phyloP scores from a whole-genome alignment of 805 yeast species.

The Hermanozyma aechmeae region DNA sequence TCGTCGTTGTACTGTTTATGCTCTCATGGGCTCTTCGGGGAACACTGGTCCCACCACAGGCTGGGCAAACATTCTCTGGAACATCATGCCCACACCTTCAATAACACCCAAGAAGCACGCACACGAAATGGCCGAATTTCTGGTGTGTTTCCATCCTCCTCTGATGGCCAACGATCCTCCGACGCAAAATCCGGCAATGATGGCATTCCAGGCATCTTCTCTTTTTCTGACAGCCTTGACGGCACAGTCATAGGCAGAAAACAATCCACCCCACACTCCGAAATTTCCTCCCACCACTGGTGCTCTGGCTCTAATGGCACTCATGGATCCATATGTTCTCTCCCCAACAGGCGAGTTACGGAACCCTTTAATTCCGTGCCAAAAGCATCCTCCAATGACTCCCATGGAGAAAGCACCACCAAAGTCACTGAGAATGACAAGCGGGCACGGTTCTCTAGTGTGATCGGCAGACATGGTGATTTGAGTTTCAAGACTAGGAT shows the following conservation, averaged over 20 bases:
- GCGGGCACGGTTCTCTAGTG: constrained; percentile 98
- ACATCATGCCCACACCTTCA: constrained; percentile 97
- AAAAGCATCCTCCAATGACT: constrained; percentile 94
- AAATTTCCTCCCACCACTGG: constrained; percentile 99
- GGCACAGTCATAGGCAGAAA: constrained; percentile 90
- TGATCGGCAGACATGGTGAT: constrained; percentile 81
- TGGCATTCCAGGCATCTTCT: constrained; percentile 98
- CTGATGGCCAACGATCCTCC: constrained; percentile 97
- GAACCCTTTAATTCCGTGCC: constrained; percentile 99
- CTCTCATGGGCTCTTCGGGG: constrained; percentile 32
- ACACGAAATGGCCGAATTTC: constrained; percentile 95
- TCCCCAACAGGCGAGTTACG: constrained; percentile 97
- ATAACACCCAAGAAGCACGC: constrained; percentile 93
- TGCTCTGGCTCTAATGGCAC: constrained; percentile 91
- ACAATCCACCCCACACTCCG: constrained; percentile 99
- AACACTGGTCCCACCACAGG: constrained; percentile 38
- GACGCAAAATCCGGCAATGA: constrained; percentile 93
- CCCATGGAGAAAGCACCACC: constrained; percentile 99
- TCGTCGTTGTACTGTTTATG: no score
- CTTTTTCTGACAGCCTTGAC: constrained; percentile 93
- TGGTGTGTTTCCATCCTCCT: constrained; percentile 97
- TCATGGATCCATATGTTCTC: constrained; percentile 78
- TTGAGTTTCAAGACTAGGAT: no score
- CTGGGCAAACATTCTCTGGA: constrained; percentile 85
- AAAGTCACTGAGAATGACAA: constrained; percentile 90